Percentiles rank a stretch among this genome's conserved stretches.
phyloP scores from a whole-genome alignment of 139 green algal species.

The Marvania coccoides region DNA sequence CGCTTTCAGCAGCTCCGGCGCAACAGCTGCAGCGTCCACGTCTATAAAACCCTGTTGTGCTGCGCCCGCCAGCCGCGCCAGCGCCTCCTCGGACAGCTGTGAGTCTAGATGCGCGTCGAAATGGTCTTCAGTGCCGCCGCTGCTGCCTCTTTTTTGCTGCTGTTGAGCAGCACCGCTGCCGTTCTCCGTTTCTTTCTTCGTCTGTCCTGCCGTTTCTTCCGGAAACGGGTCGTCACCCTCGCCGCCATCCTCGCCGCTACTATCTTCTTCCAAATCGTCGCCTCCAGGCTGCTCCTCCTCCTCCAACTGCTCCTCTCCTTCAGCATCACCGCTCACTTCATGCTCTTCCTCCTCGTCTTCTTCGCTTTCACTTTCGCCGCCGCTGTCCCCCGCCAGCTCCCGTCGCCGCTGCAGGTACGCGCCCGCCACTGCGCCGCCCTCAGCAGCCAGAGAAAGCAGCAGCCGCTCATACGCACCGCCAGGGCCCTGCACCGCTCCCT shows the following conservation, averaged over 20 bases:
- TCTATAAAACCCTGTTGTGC: too few species aligned
- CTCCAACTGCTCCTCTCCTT: neutral
- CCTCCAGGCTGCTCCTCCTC: neutral
- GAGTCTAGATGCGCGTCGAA: neutral
- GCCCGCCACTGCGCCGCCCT: slow-evolving; percentile 3
- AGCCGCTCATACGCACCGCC: slow-evolving; percentile 8
- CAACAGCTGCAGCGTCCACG: slow-evolving; percentile 3
- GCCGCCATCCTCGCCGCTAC: neutral
- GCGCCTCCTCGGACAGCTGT: neutral
- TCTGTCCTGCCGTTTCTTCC: neutral
- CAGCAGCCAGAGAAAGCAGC: slow-evolving; percentile 1
- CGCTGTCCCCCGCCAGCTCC: slow-evolving; percentile 16
- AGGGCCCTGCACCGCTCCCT: neutral
- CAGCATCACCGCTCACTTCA: neutral
- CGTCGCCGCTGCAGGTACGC: slow-evolving; percentile 14
- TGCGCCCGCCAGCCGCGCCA: neutral
- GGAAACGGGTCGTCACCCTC: neutral
- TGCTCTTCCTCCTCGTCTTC: neutral
- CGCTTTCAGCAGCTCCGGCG: neutral
- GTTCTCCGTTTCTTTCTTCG: neutral
- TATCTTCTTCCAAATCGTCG: neutral
- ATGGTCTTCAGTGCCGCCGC: neutral
- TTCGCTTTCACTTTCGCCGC: neutral
- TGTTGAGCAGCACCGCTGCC: neutral
- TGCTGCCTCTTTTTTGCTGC: neutral